Percentiles rank a stretch among this genome's conserved stretches.
Evolutionary conservation across 495 filamentous ascomycete species (phyloP).

Genomic region (Podospora sp.): DNA sequence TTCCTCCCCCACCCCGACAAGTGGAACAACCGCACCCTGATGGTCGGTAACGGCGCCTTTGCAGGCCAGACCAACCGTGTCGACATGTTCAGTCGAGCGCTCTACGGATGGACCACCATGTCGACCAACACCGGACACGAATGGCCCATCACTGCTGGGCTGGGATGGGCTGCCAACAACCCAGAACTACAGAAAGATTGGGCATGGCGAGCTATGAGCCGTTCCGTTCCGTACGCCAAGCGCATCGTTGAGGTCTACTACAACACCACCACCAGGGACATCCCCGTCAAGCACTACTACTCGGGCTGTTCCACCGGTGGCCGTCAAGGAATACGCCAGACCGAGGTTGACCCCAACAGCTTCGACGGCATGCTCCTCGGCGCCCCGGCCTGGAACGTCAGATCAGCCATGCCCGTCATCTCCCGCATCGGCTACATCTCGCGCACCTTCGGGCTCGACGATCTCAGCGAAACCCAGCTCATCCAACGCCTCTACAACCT

Average conservation of each 20-base stretch:
- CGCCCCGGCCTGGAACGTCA: slow-evolving; percentile 3
- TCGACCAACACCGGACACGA: slow-evolving; percentile 9
- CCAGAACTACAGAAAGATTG: neutral
- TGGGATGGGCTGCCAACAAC: neutral
- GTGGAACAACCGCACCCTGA: slow-evolving; percentile 2
- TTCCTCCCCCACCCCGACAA: neutral
- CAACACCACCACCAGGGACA: neutral
- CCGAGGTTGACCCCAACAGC: slow-evolving; percentile 3
- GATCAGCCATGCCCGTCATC: slow-evolving; percentile 9
- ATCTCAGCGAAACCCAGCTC: too few species aligned
- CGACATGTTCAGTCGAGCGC: slow-evolving; percentile 4
- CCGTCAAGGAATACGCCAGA: slow-evolving; percentile 4
- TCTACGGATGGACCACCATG: neutral
- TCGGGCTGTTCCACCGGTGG: slow-evolving; percentile 9
- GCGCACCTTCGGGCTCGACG: neutral
- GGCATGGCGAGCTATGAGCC: neutral
- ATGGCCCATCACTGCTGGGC: too few species aligned
- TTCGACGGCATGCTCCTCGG: slow-evolving; percentile 14
- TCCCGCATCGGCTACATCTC: slow-evolving; percentile 1
- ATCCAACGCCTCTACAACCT: neutral
- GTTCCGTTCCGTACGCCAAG: neutral
- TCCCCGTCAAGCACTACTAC: neutral
- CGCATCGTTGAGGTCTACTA: slow-evolving; percentile 1
- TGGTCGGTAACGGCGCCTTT: neutral
- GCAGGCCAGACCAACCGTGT: neutral